Evolutionary conservation across 768 basidiomycete species (phyloP), one percentile per base, ranked within the genome.

Genomic region (Termitomyces bulborhizus): DNA sequence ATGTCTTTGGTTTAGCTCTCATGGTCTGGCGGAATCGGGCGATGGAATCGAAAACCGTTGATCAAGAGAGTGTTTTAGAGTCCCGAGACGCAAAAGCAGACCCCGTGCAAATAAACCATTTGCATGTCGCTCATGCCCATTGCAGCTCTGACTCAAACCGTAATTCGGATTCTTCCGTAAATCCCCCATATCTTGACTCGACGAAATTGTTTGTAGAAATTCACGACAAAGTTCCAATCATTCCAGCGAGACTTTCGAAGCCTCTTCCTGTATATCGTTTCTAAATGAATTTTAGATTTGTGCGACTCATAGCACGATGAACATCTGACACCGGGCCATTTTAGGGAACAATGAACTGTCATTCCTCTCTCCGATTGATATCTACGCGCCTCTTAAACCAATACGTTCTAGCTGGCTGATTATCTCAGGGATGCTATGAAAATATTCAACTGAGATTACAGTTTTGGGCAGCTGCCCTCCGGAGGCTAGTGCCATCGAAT

Each of bases 201-300:
- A 51, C 51, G 6, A 56, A 40, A 21, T 57, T 32, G 4, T 11
- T 3, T 18, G 21, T 21, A 15, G 48, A 50, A 34, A 11, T 11
- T 18, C 40, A 32, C 8, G 16, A 39, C 13, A 31, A 36, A 15
- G n/a, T 12, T 13, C 18, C 42, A 46, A 26, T 34, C 6, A 29
- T 39, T 7, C n/a, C 29, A 12, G 55, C 60, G 26, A 61, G 62
- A 47, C 57, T 65, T 34, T 60, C 60, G 11, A 65, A 61, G 47
- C 58, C 62, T 12, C 55, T 48, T 24, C 60, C 58, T 13, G 36
- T 44, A 31, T 51, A 52, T 32, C 60, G 53, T 40, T 57, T 50
- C 42, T 65, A 59, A 44, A 49, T 37, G 42, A 56, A 18, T 32
- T 32, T 5, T 8, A 41, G 48, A 34, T 51, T 11, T 34, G 27